A percentile compares a stretch with the other conserved stretches of the same genome.
These are phyloP conservation scores for Penicillium aurantiogriseum DNA, from an alignment of 2,329 filamentous ascomycete species.

Conservation along the genomic window DNA sequence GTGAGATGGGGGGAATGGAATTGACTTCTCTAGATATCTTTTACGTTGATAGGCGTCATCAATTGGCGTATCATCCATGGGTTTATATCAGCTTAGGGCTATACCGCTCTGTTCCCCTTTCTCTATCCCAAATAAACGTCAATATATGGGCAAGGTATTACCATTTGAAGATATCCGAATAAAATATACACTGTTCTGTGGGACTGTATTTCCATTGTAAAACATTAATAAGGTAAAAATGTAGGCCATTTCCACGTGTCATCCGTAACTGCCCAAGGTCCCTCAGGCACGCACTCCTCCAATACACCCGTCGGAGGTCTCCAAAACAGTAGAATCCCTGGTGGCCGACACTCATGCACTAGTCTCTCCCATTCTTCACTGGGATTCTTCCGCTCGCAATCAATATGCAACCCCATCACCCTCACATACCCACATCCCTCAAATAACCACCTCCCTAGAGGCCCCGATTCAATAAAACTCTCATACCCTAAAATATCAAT, in stretches of 20 bases:
- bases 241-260: neutral
- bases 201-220: too few relatives aligned
- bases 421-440: neutral
- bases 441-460: neutral
- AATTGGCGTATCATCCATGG: neutral
- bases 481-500: neutral
- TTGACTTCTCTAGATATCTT: neutral
- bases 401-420: neutral
- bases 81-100: neutral
- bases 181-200: too few relatives aligned
- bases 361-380: neutral
- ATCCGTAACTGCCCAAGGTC: neutral
- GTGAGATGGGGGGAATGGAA: neutral
- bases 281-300: neutral
- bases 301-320: neutral
- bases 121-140: too few relatives aligned
- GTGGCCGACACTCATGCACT: neutral
- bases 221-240: neutral
- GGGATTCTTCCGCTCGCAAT: neutral
- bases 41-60: neutral
- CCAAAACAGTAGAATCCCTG: neutral
- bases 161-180: too few relatives aligned
- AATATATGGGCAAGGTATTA: too few relatives aligned
- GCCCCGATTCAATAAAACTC: neutral
- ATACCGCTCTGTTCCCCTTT: too few relatives aligned